A percentile compares a stretch with the other conserved stretches of the same genome.
phyloP scores from a whole-genome alignment of 1,139 yeast species.

The Chernovozyma aurita region DNA sequence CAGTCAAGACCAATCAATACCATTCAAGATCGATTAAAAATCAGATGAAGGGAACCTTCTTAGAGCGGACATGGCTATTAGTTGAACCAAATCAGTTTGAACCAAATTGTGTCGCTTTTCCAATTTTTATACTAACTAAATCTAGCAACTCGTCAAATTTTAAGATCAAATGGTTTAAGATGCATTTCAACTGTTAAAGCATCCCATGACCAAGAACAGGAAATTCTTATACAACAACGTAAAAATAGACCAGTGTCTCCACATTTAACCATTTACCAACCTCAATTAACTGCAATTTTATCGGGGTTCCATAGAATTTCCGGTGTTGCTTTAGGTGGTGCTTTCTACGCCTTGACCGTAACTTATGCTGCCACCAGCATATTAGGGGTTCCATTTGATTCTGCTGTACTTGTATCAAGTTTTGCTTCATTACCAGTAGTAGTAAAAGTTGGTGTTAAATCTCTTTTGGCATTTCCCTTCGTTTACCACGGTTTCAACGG shows the following conservation, averaged over 20 bases:
- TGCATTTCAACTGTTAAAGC: constrained; percentile 54
- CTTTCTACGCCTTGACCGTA: constrained; percentile 73
- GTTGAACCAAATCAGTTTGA: no score
- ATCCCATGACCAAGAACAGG: constrained; percentile 60
- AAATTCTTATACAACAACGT: constrained; percentile 76
- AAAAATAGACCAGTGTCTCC: constrained; percentile 88
- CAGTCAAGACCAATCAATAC: no score
- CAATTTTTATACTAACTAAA: constrained; percentile 1
- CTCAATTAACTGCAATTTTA: constrained; percentile 79
- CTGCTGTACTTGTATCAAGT: constrained; percentile 55
- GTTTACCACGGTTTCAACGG: constrained; percentile 85
- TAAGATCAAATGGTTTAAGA: constrained; percentile 20
- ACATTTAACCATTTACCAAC: constrained; percentile 82
- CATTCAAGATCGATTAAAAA: no score
- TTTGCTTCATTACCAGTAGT: constrained; percentile 57
- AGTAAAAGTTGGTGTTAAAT: constrained; percentile 62
- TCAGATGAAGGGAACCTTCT: no score
- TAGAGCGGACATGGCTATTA: no score
- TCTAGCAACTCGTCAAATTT: constrained; percentile 9
- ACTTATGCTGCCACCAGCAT: constrained; percentile 70
- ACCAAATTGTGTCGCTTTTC: no score
- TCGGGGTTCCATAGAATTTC: constrained; percentile 85
- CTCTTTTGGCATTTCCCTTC: constrained; percentile 74
- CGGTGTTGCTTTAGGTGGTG: constrained; percentile 78
- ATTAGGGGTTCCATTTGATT: constrained; percentile 59